Conservation (phyloP, 1,139 yeast species). For the Nakaseomyces glabratus region DNA sequence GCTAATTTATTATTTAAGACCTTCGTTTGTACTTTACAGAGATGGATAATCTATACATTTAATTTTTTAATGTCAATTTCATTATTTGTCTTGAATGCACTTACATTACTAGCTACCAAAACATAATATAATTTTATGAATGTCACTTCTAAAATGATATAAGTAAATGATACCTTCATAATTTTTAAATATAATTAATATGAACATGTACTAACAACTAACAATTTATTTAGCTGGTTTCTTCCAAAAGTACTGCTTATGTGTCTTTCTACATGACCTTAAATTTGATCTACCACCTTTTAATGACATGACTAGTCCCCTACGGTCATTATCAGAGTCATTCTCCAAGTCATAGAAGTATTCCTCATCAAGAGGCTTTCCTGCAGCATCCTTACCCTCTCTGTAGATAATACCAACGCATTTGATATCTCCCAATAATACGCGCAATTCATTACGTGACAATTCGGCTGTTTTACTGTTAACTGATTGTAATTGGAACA, state of each 20-base stretch:
- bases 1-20: conserved; percentile 75
- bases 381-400: conserved; percentile 92
- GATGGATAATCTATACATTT: no score
- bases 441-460: conserved; percentile 42
- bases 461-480: conserved; percentile 41
- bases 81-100: no score
- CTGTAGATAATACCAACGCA: conserved; percentile 82
- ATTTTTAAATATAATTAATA: no score
- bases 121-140: no score
- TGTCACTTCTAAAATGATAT: no score
- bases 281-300: conserved; percentile 75
- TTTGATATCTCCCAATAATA: conserved; percentile 26
- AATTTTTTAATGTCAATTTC: no score
- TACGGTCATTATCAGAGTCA: conserved; percentile 65
- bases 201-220: no score
- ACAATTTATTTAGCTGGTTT: conserved; percentile 40
- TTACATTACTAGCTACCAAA: no score
- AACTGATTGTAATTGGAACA: conserved; percentile 55
- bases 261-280: conserved; percentile 85
- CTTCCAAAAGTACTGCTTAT: conserved; percentile 87
- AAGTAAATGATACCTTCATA: no score
- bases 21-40: conserved; percentile 91
- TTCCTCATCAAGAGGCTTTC: conserved; percentile 86
- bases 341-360: conserved; percentile 81
- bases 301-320: conserved; percentile 57